Evolutionary conservation across 352 stramenopile genomes (phyloP).

Genomic region (Hyaloperonospora brassicae): DNA sequence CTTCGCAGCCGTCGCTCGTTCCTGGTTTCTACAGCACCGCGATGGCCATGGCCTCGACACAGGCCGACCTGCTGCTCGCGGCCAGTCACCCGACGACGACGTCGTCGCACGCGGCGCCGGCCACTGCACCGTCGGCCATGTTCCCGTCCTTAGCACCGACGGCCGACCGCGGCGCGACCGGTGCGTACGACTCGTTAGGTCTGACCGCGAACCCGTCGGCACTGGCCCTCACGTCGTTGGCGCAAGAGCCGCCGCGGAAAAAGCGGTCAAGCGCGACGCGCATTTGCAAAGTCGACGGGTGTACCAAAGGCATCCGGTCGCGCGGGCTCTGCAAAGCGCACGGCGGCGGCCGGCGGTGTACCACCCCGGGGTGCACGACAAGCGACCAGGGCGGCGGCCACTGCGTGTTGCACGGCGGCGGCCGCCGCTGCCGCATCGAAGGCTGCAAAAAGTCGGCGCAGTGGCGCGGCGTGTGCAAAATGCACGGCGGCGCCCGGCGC

Average conservation of each 20-base stretch:
- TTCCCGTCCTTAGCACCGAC: slow-evolving; percentile 1
- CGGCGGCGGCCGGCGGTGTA: slow-evolving; percentile 72
- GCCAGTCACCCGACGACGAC: slow-evolving; percentile 22
- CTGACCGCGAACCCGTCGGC: too few species aligned
- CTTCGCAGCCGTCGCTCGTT: slow-evolving; percentile 1
- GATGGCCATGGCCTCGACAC: slow-evolving; percentile 13
- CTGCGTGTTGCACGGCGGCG: slow-evolving; percentile 77
- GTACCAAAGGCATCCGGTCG: slow-evolving; percentile 70
- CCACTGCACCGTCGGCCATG: too few species aligned
- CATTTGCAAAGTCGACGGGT: slow-evolving; percentile 67
- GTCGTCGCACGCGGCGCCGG: too few species aligned
- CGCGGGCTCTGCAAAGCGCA: slow-evolving; percentile 78
- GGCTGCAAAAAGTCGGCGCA: slow-evolving; percentile 79
- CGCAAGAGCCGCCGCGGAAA: slow-evolving; percentile 25
- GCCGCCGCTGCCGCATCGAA: slow-evolving; percentile 63
- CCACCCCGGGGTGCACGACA: slow-evolving; percentile 66
- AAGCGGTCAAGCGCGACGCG: slow-evolving; percentile 54
- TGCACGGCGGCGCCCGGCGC: slow-evolving; percentile 71
- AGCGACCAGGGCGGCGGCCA: slow-evolving; percentile 81
- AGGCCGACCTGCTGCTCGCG: slow-evolving; percentile 21
- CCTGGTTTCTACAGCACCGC: slow-evolving; percentile 19
- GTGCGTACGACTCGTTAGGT: neutral
- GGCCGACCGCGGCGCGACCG: slow-evolving; percentile 1
- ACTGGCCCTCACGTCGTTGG: slow-evolving; percentile 7
- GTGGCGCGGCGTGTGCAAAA: slow-evolving; percentile 75